Base-by-base conservation (phyloP, 805 yeast genomes). In the Candida koratica region DNA sequence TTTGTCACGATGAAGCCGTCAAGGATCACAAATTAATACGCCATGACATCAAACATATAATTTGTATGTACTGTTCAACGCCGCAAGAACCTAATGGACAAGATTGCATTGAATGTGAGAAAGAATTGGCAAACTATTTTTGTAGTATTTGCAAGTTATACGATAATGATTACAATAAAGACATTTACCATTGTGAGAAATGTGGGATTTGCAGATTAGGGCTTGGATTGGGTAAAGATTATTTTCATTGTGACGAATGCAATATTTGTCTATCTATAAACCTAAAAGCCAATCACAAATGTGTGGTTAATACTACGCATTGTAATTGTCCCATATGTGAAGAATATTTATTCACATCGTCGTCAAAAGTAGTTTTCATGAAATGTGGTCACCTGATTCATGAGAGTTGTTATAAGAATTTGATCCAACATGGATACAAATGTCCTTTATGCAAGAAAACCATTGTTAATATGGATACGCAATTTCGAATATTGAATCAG, bases 151-250 rank as follows among this genome's bases (percentile, higher is more conserved):
- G 97, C 63, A 81, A 77, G 41, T 68, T 89, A 17, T 90, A 83
- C 67, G 96, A 88, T 54, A 81, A 83, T 52, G 93, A 86, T 53
- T 66, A 76, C 6, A 63, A 70, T 28, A 87, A 86, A 52, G 83
- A 83, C 43, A 88, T 89, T 16, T 89, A 88, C 52, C 97, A 89
- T 55, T 89, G 97, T 57, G 85, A 80, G 48, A 84, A 81, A 48
- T 89, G 97, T 64, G 96, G 95, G 0, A 87, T 90, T 37, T 89
- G 97, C 56, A 73, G 97, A 10, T 66, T 90, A 7, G 97, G 97
- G 2, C 67, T 83, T 17, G 97, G 97, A 0, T 60, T 87, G 15
- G 93, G 86, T 12, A 81, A 83, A 45, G 97, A 89, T 58, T 88
- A 82, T 49, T 87, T 86, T 64, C 97, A 89, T 55, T 89, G 97